Evolutionary conservation across 2,329 filamentous ascomycete genomes (phyloP), one percentile per base, ranked within the genome.

Genomic region (Colletotrichum godetiae): DNA sequence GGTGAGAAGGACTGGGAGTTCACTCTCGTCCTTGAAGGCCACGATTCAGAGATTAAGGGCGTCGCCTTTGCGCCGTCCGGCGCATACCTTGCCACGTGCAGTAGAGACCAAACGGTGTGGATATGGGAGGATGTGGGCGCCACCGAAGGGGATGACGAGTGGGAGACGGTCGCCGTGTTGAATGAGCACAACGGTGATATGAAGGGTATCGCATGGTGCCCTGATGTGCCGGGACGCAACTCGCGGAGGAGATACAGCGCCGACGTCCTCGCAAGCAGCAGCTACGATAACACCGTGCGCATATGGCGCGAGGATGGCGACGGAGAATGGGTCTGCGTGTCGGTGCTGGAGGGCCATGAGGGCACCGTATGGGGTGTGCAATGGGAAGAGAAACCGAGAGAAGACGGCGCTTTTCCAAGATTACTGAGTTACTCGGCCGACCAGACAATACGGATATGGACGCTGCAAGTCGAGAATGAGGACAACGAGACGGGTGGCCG

Each of bases 101-200:
- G 92, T 66, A 90, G 97, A 61, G 97, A 99, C 82, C 98, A 98
- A 85, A 93, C 91, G 19, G 94, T 98, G 22, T 99, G 97, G 97
- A 94, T 99, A 78, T 99, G 97, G 97, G 97, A 99, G 83, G 97
- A 98, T 81, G 90, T 98, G 67, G 90, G 90, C 52, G 84, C 84
- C 10, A 84, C 86, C 68, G 92, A 94, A 76, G 93, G 92, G 19
- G 95, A 97, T 68, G 96, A 98, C 81, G 97, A 98, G 81, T 98
- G 95, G 86, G 97, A 99, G 87, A 98, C 97, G 1, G 92, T 98
- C 19, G 97, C 96, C 0, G 96, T 98, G 66, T 88, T 98, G 79
- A 95, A 94, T 83, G 97, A 98, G 84, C 97, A 99, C 81, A 93
- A 95, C 59, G 95, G 94, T 27, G 97, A 99, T 83, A 95, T 99